Percentiles rank a stretch among this genome's conserved stretches.
Conservation (phyloP, 768 basidiomycete species). For the Tremella fuciformis region DNA sequence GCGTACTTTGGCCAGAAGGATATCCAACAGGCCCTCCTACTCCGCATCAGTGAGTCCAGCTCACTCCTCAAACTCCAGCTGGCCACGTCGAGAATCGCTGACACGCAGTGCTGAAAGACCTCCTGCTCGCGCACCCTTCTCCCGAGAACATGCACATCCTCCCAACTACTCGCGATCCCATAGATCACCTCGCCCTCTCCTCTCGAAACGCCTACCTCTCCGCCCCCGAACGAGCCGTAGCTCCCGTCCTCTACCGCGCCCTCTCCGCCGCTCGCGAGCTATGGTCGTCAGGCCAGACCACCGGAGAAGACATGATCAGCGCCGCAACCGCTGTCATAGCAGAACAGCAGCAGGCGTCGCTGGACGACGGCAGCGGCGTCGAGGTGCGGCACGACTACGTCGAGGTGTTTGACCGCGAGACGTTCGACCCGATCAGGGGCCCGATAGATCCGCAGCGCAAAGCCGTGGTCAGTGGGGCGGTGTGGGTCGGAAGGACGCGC, state of each 20-base stretch:
- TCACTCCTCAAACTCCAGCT: conserved; percentile 3
- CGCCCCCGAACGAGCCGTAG: conserved; percentile 61
- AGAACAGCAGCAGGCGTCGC: conserved; percentile 26
- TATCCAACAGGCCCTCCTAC: conserved; percentile 88
- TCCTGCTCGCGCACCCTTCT: conserved; percentile 74
- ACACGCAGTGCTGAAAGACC: conserved; percentile 63
- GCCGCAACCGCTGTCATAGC: conserved; percentile 26
- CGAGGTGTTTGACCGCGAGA: conserved; percentile 77
- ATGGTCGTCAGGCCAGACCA: conserved; percentile 13
- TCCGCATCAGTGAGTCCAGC: conserved; percentile 57
- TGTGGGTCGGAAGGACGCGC: conserved; percentile 80
- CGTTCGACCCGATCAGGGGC: conserved; percentile 64
- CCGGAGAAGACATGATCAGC: conserved; percentile 31
- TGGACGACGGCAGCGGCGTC: conserved; percentile 51
- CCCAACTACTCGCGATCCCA: conserved; percentile 67
- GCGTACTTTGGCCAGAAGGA: conserved; percentile 98
- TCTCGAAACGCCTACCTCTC: conserved; percentile 85
- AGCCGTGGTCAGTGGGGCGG: conserved; percentile 74
- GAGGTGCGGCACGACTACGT: conserved; percentile 75
- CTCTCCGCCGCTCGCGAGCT: conserved; percentile 59
- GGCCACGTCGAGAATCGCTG: not conserved
- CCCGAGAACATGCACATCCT: conserved; percentile 76
- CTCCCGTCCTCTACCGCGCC: conserved; percentile 68
- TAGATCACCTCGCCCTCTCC: conserved; percentile 76
- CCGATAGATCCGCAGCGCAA: conserved; percentile 36